Evolutionary conservation across 2,329 filamentous ascomycete genomes (phyloP).

Genomic region (Cercospora zeae-maydis): DNA sequence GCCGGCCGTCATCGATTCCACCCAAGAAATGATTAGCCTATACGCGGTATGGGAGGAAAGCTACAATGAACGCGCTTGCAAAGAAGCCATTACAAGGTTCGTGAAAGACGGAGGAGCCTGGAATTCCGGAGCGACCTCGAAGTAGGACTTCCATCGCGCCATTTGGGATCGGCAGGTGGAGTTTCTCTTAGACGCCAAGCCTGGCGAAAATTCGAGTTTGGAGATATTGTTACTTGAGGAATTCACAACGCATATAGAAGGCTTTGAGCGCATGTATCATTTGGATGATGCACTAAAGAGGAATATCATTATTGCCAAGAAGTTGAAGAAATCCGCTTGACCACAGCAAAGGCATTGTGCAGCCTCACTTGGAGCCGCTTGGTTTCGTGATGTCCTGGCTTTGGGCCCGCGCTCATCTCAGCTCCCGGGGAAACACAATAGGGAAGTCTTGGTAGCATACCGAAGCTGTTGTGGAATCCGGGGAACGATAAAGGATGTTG

Average conservation of each 20-base stretch:
- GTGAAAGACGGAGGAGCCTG: conserved; percentile 53
- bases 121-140: background rate
- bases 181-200: background rate
- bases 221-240: background rate
- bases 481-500: too few species aligned
- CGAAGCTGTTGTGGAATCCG: too few species aligned
- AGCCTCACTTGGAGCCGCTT: too few species aligned
- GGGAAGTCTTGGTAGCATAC: too few species aligned
- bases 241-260: background rate
- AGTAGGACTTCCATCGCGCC: background rate
- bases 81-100: conserved; percentile 60
- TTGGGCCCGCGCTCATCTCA: too few species aligned
- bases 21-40: conserved; percentile 85
- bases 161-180: background rate
- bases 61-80: conserved; percentile 62
- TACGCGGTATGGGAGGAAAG: conserved; percentile 71
- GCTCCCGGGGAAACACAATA: too few species aligned
- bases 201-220: background rate
- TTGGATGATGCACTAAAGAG: too few species aligned
- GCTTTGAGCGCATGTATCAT: background rate
- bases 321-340: too few species aligned
- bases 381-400: too few species aligned
- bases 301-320: too few species aligned
- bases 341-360: too few species aligned
- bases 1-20: conserved; percentile 79